Percentiles rank a stretch among this genome's conserved stretches.
These are phyloP conservation scores for Dalbergia cochinchinensis DNA, from an alignment of 306 rosid genomes.

Conservation along the genomic window DNA sequence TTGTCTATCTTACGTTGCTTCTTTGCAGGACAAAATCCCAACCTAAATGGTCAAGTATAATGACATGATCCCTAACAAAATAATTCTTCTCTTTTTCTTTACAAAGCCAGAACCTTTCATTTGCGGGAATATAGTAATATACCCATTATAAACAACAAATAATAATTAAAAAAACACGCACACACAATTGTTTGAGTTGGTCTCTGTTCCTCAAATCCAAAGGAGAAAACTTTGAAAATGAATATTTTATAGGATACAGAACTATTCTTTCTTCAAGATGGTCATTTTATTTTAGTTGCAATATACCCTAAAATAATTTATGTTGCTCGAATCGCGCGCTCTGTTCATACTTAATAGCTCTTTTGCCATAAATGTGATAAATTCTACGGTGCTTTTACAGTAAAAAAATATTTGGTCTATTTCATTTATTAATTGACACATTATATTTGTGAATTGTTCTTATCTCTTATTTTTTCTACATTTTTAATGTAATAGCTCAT, in stretches of 20 bases:
- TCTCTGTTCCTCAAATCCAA: constrained; percentile 33
- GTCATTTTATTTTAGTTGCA: neutral
- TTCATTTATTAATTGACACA: no score
- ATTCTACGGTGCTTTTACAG: no score
- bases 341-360: neutral
- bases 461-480: no score
- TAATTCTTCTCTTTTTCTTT: constrained; percentile 25
- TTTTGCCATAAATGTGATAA: no score
- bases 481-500: no score
- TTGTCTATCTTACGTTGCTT: constrained; percentile 40
- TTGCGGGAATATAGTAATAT: constrained; percentile 36
- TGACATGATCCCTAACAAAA: constrained; percentile 45
- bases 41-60: constrained; percentile 30
- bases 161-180: constrained; percentile 7
- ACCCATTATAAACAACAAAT: constrained; percentile 24
- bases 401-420: no score
- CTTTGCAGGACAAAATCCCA: constrained; percentile 30
- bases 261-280: constrained; percentile 6
- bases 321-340: constrained; percentile 23
- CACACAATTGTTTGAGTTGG: constrained; percentile 30
- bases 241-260: constrained; percentile 17
- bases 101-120: constrained; percentile 26
- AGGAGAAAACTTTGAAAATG: constrained; percentile 25
- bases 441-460: no score
- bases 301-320: constrained; percentile 7